phyloP scores from a whole-genome alignment of 192 early-diverging fungal genomes.

The Jimgerdemannia flammicorona region DNA sequence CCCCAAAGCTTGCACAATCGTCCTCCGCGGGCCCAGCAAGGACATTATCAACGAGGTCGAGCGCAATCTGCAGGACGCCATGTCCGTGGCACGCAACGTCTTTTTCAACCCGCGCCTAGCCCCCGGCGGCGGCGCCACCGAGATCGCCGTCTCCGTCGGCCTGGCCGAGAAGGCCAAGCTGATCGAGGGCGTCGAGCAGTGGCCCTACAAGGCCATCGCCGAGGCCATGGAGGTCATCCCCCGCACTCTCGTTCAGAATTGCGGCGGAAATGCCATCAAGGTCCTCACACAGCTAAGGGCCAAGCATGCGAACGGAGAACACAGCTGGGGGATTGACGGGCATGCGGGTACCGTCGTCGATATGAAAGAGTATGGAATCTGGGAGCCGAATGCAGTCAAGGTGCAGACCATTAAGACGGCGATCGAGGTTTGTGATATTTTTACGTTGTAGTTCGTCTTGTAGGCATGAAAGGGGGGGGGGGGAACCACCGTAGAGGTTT shows the following conservation, averaged over 20 bases:
- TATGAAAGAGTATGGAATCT: conserved; percentile 97
- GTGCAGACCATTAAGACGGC: conserved; percentile 99
- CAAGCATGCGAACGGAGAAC: conserved; percentile 87
- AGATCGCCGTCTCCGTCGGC: conserved; percentile 94
- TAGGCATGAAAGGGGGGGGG: too few relatives aligned
- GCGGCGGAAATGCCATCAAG: conserved; percentile 98
- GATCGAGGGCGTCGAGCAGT: conserved; percentile 89
- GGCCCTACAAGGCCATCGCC: conserved; percentile 94
- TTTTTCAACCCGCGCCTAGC: conserved; percentile 91
- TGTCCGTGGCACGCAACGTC: conserved; percentile 98
- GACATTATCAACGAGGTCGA: conserved; percentile 98
- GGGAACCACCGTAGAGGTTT: too few relatives aligned
- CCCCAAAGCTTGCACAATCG: conserved; percentile 98
- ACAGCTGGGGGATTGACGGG: conserved; percentile 96
- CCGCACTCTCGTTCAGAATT: conserved; percentile 97
- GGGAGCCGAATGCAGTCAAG: conserved; percentile 99
- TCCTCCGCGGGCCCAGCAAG: conserved; percentile 96
- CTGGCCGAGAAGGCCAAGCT: conserved; percentile 87
- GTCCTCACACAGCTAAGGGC: conserved; percentile 89
- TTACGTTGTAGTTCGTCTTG: background rate
- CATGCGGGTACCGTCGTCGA: conserved; percentile 87
- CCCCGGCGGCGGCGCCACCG: conserved; percentile 97
- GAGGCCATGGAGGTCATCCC: conserved; percentile 98
- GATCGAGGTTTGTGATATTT: conserved; percentile 65
- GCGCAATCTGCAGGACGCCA: conserved; percentile 98